Percentiles rank a stretch among this genome's conserved stretches.
phyloP scores from a whole-genome alignment of 2,329 filamentous ascomycete genomes.

The Hyphodiscus sp. region DNA sequence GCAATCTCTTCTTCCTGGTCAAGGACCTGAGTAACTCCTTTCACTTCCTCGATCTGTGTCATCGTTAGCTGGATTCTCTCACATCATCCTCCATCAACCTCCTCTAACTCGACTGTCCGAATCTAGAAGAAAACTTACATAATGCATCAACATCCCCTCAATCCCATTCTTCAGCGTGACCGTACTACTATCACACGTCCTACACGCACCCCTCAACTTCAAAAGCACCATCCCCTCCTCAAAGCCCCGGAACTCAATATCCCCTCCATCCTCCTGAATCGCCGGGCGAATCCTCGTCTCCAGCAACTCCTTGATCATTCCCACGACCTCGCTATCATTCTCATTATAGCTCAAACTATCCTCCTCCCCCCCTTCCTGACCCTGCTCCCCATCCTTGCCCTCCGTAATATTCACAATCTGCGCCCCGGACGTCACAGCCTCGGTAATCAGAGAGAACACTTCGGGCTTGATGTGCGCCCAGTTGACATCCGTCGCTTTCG shows the following conservation, averaged over 20 bases:
- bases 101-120: neutral
- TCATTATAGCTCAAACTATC: conserved; percentile 80
- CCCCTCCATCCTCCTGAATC: conserved; percentile 95
- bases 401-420: conserved; percentile 68
- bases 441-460: conserved; percentile 90
- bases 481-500: conserved; percentile 77
- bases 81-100: neutral
- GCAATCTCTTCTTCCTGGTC: conserved; percentile 90
- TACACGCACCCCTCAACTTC: conserved; percentile 86
- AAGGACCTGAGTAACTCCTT: conserved; percentile 83
- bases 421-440: conserved; percentile 79
- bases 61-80: conserved; percentile 11
- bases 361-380: conserved; percentile 42
- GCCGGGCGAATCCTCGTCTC: conserved; percentile 92
- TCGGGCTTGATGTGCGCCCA: conserved; percentile 96
- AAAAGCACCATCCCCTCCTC: conserved; percentile 76
- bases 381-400: conserved; percentile 47
- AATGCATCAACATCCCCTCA: conserved; percentile 97
- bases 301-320: conserved; percentile 97
- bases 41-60: conserved; percentile 82
- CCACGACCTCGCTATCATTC: conserved; percentile 87
- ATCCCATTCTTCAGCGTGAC: conserved; percentile 97
- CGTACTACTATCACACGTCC: conserved; percentile 94
- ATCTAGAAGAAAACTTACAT: conserved; percentile 50
- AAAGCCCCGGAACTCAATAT: conserved; percentile 93